These are phyloP conservation scores for Candida corydali DNA, from an alignment of 805 yeast genomes.

Conservation along the genomic window DNA sequence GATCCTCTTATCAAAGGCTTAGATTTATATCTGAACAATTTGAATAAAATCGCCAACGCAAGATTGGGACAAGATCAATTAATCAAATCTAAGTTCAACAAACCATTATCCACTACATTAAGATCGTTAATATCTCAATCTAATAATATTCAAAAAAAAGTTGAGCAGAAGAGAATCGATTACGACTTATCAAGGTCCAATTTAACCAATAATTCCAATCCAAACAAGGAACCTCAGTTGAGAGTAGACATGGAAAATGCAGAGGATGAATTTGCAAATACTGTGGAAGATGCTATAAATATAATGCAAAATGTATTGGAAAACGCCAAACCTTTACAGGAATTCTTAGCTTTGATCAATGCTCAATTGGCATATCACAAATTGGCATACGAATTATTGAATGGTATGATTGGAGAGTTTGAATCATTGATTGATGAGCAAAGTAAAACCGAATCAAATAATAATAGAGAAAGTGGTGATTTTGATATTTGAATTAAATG, in stretches of 20 bases:
- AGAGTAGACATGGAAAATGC: slow-evolving; percentile 76
- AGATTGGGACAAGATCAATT: slow-evolving; percentile 78
- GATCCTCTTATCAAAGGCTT: slow-evolving; percentile 60
- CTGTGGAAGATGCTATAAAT: slow-evolving; percentile 82
- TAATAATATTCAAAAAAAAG: slow-evolving; percentile 64
- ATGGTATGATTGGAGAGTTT: slow-evolving; percentile 58
- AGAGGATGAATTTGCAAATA: slow-evolving; percentile 86
- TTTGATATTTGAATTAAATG: slow-evolving; percentile 22
- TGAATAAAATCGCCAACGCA: slow-evolving; percentile 75
- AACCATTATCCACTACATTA: slow-evolving; percentile 58
- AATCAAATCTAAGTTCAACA: slow-evolving; percentile 66
- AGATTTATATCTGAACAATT: slow-evolving; percentile 62
- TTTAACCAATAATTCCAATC: slow-evolving; percentile 37
- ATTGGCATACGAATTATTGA: slow-evolving; percentile 65
- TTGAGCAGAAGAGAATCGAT: slow-evolving; percentile 70
- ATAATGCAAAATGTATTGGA: slow-evolving; percentile 79
- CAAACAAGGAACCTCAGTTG: slow-evolving; percentile 62
- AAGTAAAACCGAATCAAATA: slow-evolving; percentile 10
- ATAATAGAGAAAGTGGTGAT: slow-evolving; percentile 29
- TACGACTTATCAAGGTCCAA: slow-evolving; percentile 71
- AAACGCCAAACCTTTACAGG: slow-evolving; percentile 62
- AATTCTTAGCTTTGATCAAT: slow-evolving; percentile 61
- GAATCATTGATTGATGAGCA: slow-evolving; percentile 55
- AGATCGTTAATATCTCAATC: slow-evolving; percentile 60
- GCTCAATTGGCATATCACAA: slow-evolving; percentile 83